Evolutionary conservation across 805 yeast species (phyloP), one percentile per base, ranked within the genome.

Genomic region (Kuraishia capsulata): DNA sequence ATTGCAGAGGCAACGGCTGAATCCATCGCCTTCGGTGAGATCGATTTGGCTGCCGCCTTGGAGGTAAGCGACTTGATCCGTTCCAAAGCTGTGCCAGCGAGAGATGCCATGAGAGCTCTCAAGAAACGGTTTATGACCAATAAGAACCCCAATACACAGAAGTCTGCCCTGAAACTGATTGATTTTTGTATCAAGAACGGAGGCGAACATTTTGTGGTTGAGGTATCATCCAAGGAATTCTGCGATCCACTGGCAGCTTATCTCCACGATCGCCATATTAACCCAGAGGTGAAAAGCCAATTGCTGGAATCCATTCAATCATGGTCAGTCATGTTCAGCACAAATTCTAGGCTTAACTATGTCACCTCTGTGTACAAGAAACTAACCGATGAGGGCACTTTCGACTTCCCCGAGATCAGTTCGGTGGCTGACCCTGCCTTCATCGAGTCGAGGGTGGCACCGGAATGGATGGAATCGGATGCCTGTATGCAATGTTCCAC

Each of bases 401-500:
- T 74, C 47, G 63, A 67, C 38, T 87, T 89, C 51, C 95, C 95
- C 1, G 62, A 62, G 20, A 60, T 71, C 35, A 57, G 62, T 19
- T 50, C 67, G 26, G 53, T 53, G 21, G 52, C 61, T 18, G 67
- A 66, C 36, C 56, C 67, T 24, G 62, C 62, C 16, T 76, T 89
- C 56, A 75, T 90, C 36, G 97, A 90, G 50, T 75, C 96, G 2
- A 82, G 78, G 44, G 89, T 89, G 4, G 97, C 98, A 2, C 97
- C 98, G 0, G 97, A 88, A 49, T 92, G 98, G 98, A 80, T 84
- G 18, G 98, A 92, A 52, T 82, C 89, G 9, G 95, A 87, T 49
- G 86, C 86, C 3, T 92, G 98, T 59, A 89, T 92, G 97, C 77
- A 86, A 39, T 87, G 97, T 48, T 87, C 94, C 37, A 76, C 69